Percentiles rank a stretch among this genome's conserved stretches.
Conservation (phyloP, 1,139 yeast genomes). For the Ashbya aceris region DNA sequence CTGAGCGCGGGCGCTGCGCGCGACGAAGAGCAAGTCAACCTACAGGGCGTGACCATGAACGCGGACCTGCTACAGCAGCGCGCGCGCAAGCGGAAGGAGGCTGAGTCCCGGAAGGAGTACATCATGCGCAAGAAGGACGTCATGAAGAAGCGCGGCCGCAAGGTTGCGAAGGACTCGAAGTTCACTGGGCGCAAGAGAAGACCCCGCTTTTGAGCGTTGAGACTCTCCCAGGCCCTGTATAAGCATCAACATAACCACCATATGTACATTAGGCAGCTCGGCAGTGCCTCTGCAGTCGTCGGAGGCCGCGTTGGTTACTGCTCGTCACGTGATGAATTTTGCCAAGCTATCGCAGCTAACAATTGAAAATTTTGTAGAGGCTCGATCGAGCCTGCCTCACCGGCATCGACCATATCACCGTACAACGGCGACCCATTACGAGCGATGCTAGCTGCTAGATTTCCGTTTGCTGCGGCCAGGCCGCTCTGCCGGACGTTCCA, state of each 20-base stretch:
- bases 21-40: constrained; percentile 36
- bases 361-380: too few species aligned
- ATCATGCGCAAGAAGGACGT: constrained; percentile 87
- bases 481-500: constrained; percentile 6
- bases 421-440: too few species aligned
- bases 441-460: too few species aligned
- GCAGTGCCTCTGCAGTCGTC: not conserved
- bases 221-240: not conserved
- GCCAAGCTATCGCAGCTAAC: too few species aligned
- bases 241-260: not conserved
- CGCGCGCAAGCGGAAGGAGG: constrained; percentile 41
- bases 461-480: too few species aligned
- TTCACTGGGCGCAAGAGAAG: constrained; percentile 92
- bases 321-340: not conserved
- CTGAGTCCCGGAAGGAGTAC: constrained; percentile 71
- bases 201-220: constrained; percentile 51
- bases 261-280: constrained; percentile 1
- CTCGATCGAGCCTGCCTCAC: too few species aligned
- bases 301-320: not conserved
- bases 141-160: constrained; percentile 84
- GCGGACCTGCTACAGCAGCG: constrained; percentile 39
- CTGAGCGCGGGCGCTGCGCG: constrained; percentile 66
- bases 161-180: constrained; percentile 81
- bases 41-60: constrained; percentile 74
- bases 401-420: too few species aligned